Conservation (phyloP, 768 basidiomycete species). For the Tricholoma furcatifolium region DNA sequence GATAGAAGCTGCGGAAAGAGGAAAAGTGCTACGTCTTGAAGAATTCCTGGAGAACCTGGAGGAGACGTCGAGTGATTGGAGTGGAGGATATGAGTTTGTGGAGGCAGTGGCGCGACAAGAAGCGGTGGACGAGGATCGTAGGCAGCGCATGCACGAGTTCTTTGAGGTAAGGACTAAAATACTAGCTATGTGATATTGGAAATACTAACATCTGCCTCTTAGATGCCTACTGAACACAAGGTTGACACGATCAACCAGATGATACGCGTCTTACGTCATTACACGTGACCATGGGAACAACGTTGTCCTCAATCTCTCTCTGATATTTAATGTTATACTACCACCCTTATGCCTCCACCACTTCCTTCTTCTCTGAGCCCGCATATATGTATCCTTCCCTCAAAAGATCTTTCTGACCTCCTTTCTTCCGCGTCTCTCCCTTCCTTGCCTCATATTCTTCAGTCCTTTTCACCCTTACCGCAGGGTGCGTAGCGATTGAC, state of each 20-base stretch:
- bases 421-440: constrained; percentile 62
- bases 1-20: constrained; percentile 45
- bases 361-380: constrained; percentile 79
- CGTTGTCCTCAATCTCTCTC: constrained; percentile 8
- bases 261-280: constrained; percentile 34
- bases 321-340: background rate
- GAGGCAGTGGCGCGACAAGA: constrained; percentile 44
- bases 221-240: constrained; percentile 60
- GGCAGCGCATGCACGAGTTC: constrained; percentile 47
- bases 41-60: constrained; percentile 38
- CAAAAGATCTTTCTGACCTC: constrained; percentile 66
- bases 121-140: constrained; percentile 36
- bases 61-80: constrained; percentile 17
- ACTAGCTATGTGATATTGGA: no score
- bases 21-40: constrained; percentile 40
- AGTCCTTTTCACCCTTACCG: constrained; percentile 82
- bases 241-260: constrained; percentile 49
- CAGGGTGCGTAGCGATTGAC: constrained; percentile 51
- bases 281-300: constrained; percentile 4
- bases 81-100: constrained; percentile 34
- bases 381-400: constrained; percentile 73
- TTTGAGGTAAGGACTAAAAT: constrained; percentile 37
- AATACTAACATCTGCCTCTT: background rate
- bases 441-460: constrained; percentile 68
- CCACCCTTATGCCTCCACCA: constrained; percentile 39